These are phyloP conservation scores for Entamoeba dispar DNA, from an alignment of 208 protist genomes.

Conservation along the genomic window DNA sequence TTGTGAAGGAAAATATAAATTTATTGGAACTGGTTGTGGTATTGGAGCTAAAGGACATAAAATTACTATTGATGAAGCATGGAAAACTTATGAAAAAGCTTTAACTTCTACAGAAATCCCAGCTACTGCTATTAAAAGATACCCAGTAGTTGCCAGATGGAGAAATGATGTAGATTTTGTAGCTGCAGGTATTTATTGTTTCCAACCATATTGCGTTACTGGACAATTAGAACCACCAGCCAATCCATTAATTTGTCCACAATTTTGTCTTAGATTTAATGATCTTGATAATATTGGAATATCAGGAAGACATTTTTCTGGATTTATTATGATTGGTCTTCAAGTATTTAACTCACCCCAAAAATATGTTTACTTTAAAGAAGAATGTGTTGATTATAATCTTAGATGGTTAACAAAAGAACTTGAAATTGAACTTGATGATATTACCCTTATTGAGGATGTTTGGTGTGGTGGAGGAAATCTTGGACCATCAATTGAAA, in stretches of 20 bases:
- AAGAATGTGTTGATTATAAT: constrained; percentile 24
- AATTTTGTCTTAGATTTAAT: constrained; percentile 33
- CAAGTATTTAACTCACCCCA: constrained; percentile 27
- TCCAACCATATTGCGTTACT: constrained; percentile 32
- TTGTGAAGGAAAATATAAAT: constrained; percentile 19
- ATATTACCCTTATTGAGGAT: constrained; percentile 31
- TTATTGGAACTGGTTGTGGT: constrained; percentile 7
- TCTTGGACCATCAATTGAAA: constrained; percentile 32
- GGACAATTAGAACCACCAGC: constrained; percentile 28
- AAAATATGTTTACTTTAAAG: constrained; percentile 20
- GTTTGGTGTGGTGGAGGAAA: constrained; percentile 34
- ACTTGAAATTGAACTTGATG: constrained; percentile 14
- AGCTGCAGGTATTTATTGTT: constrained; percentile 31
- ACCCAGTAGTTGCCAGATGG: constrained; percentile 33
- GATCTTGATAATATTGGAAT: constrained; percentile 34
- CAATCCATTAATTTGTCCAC: constrained; percentile 28
- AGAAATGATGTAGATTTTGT: constrained; percentile 29
- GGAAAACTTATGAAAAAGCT: constrained; percentile 10
- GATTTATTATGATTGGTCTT: constrained; percentile 32
- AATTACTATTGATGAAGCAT: constrained; percentile 10
- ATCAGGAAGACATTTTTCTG: constrained; percentile 29
- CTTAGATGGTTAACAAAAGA: constrained; percentile 23
- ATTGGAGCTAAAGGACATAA: constrained; percentile 3
- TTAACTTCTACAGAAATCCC: not conserved
- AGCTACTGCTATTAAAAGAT: constrained; percentile 28